Evolutionary conservation across 169 alveolate species (phyloP), one percentile per base, ranked within the genome.

Genomic region (Neospora caninum): DNA sequence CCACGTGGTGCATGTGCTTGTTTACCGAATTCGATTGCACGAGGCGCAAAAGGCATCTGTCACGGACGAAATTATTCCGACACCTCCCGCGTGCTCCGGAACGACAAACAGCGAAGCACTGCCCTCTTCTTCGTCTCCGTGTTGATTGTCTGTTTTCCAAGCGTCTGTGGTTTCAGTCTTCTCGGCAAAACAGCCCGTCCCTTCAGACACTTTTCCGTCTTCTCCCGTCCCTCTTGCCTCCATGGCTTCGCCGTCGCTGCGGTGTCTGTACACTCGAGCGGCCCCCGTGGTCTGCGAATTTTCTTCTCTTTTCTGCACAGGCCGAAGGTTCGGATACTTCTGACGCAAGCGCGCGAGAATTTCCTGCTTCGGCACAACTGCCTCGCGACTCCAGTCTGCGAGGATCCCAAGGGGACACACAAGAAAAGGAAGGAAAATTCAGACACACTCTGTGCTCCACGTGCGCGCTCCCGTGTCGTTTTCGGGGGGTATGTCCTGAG

Each of bases 11-110:
- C 58, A 13, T 49, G 4, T 7, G 34, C 67, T 80, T 80, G 58
- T 38, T 42, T 80, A 91, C 94, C 94, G 1, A 6, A 91, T 10
- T 0, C 94, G 94, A 20, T 70, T 91, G 94, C 94, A 91, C 16
- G 91, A 39, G 25, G 73, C 13, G 31, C 94, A 91, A 41, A 91
- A 91, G 36, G 42, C 6, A 45, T 91, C 94, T 7, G 92, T 39
- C 91, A 91, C 7, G 39, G 94, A 16, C 6, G 91, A 31, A 58
- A 91, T 78, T 7, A 91, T 36, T 31, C 94, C 94, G 38, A 91
- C 31, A 27, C 83, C 25, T 10, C 94, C 94, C 29, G 38, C 38
- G 29, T 41, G 70, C 9, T 91, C 94, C 4, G 91, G 80, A 22
- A 91, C 43, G 45, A 18, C 18, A 34, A 18, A 91, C 41, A 91